Evolutionary conservation across 2,329 filamentous ascomycete species (phyloP), one percentile per base, ranked within the genome.

Genomic region (Bipolaris sorokiniana): DNA sequence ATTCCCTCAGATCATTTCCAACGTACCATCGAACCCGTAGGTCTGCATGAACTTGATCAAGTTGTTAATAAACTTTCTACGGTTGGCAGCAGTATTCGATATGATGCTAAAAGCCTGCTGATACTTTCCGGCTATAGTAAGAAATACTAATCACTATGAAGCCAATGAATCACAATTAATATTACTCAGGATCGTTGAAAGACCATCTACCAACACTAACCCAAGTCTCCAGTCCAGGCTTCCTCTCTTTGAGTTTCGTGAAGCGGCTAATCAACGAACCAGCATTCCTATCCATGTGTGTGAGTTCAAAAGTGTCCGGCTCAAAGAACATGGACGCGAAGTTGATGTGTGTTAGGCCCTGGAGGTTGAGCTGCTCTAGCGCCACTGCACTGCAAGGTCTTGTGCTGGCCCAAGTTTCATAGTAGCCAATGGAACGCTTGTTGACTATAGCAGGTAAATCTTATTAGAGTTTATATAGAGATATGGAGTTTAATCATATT

Each of bases 201-300:
- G 74, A 66, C 75, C 77, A 81, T 3, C 80, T 79, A 5, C 79
- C 79, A 3, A 82, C 57, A 1, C 75, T 67, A 10, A 82, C 70
- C 61, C 67, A 76, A 0, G 75, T 73, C 54, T 80, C 58, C 0
- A 82, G 65, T 3, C 52, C 61, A 7, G 41, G 48, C 1, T 70
- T 64, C 1, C 51, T 58, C 0, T 62, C 50, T 55, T 81, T 80
- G 3, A 79, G 22, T 5, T 7, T 40, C 4, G 53, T 56, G 46
- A 60, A 50, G 3, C 41, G 23, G 16, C 28, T 41, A 33, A 26
- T 46, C 13, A 56, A 28, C 15, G 9, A 16, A 7, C 20, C 40
- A 11, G 22, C 23, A n/a, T 37, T 37, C 13, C n/a, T n/a, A 15
- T 53, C 36, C 53, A 56, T 54, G 6, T 40, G 45, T 3, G 28